Evolutionary conservation across 1,284 basidiomycete genomes (phyloP).

Genomic region (Ganoderma boninense): DNA sequence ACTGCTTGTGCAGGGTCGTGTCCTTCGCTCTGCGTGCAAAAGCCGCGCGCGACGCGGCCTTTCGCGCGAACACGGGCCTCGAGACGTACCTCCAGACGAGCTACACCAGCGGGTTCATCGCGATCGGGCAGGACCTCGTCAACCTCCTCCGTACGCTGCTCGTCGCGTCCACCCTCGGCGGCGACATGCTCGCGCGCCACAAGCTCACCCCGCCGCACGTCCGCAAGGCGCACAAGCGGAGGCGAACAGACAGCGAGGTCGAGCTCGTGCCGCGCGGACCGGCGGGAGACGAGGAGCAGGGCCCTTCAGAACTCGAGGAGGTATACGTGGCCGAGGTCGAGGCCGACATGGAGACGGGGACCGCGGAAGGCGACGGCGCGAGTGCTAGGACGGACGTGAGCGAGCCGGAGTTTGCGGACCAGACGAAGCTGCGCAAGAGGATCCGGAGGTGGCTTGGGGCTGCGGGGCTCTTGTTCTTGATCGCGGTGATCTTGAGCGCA

Average conservation of each 20-base stretch:
- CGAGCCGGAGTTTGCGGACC: conserved; percentile 24
- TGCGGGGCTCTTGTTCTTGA: conserved; percentile 33
- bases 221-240: background rate
- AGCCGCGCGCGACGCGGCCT: conserved; percentile 34
- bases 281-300: background rate
- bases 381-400: background rate
- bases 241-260: background rate
- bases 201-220: conserved; percentile 1
- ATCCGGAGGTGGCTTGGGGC: conserved; percentile 40
- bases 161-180: conserved; percentile 39
- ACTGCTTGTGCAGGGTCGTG: conserved; percentile 23
- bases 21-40: conserved; percentile 43
- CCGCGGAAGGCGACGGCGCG: no score
- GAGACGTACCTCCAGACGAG: conserved; percentile 44
- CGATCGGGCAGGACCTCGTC: conserved; percentile 38
- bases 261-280: background rate
- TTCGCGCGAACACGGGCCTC: conserved; percentile 35
- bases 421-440: conserved; percentile 38
- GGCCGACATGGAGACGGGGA: no score
- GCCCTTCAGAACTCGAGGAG: background rate
- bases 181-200: background rate
- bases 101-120: conserved; percentile 41
- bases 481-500: conserved; percentile 37
- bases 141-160: conserved; percentile 41
- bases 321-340: background rate